These are phyloP conservation scores for Gracilaria gracilis DNA, from an alignment of 23 red algal genomes.

Conservation along the genomic window DNA sequence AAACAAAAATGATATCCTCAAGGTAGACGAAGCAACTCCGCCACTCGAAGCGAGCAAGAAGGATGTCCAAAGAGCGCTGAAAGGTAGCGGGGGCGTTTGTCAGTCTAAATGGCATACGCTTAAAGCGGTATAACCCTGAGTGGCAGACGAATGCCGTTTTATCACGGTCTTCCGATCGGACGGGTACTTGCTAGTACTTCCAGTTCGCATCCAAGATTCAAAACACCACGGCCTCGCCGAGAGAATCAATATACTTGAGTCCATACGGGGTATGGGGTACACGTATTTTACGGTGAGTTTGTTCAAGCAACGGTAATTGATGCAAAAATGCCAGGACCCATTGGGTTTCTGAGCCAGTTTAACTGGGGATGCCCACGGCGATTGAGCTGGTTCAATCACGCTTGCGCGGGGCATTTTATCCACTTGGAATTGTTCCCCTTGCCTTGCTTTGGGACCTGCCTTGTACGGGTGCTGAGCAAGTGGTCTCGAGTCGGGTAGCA, in stretches of 20 bases:
- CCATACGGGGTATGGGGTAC: conserved; percentile 2
- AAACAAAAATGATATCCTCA: not conserved
- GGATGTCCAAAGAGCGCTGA: not conserved
- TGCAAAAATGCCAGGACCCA: not conserved
- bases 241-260: conserved; percentile 3
- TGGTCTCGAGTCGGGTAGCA: not conserved
- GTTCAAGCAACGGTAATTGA: not conserved
- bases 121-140: not conserved
- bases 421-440: no score
- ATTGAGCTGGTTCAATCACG: not conserved
- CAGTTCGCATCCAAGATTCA: not conserved
- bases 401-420: not conserved
- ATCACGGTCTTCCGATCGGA: not conserved
- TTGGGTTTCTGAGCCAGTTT: not conserved
- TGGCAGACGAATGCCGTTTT: not conserved
- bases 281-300: not conserved
- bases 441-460: not conserved
- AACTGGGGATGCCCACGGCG: conserved; percentile 9
- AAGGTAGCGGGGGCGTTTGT: conserved; percentile 4
- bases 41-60: not conserved
- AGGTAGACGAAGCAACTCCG: not conserved
- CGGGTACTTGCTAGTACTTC: conserved; percentile 24
- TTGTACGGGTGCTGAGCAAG: not conserved
- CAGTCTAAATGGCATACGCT: conserved; percentile 23
- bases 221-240: not conserved